These are phyloP conservation scores for Sporothrix inflata DNA, from an alignment of 2,329 filamentous ascomycete species.

Conservation along the genomic window DNA sequence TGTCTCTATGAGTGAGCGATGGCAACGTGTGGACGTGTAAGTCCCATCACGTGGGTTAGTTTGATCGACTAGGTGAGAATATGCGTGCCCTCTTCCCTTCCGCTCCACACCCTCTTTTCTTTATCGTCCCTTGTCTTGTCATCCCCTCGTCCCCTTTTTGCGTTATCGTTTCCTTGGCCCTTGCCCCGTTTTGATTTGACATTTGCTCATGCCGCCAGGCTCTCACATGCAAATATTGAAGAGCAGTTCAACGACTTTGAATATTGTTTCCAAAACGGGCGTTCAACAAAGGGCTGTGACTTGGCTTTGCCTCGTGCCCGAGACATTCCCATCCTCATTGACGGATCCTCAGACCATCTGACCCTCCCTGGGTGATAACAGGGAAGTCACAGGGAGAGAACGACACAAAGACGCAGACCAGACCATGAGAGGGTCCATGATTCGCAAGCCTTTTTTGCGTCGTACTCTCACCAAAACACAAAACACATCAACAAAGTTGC, in stretches of 20 bases:
- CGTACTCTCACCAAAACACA: not conserved
- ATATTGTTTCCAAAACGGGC: not conserved
- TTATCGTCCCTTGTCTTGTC: not conserved
- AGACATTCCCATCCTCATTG: not conserved
- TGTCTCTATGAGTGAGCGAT: not conserved
- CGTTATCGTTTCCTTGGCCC: not conserved
- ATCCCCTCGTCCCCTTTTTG: too few relatives aligned
- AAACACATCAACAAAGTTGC: too few relatives aligned
- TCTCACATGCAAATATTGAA: slow-evolving; percentile 12
- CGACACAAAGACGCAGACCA: not conserved
- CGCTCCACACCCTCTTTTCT: not conserved
- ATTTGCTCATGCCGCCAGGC: not conserved
- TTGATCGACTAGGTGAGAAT: not conserved
- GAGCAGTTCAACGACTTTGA: not conserved
- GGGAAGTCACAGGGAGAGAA: not conserved
- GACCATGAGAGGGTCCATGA: not conserved
- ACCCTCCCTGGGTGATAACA: not conserved
- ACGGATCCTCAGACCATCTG: not conserved
- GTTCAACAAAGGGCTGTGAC: not conserved
- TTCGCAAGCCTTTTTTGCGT: not conserved
- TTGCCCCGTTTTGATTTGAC: not conserved
- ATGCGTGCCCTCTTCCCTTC: not conserved
- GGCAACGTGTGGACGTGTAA: not conserved
- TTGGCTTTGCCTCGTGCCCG: not conserved
- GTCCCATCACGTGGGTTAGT: not conserved